Percentiles rank a stretch among this genome's conserved stretches.
Conservation (phyloP, 176 grass and related monocot genomes). For the Oryza rufipogon region DNA sequence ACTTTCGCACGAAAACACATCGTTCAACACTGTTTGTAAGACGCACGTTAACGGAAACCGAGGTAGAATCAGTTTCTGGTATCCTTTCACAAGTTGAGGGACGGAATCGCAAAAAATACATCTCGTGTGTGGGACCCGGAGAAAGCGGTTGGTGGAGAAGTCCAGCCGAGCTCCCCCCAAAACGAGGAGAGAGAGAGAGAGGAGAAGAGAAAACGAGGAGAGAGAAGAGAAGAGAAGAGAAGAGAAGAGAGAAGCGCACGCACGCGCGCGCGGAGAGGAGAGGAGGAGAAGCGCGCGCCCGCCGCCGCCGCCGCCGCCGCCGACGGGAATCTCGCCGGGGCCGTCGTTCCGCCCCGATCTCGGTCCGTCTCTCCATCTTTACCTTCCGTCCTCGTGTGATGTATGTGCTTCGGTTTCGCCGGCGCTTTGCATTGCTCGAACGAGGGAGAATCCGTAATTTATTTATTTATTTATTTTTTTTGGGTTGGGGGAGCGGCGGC, state of each 20-base stretch:
- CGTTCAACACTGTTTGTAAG: too few relatives aligned
- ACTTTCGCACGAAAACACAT: too few relatives aligned
- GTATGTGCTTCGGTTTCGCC: too few relatives aligned
- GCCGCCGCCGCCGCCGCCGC: background rate
- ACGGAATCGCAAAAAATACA: too few relatives aligned
- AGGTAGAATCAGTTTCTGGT: too few relatives aligned
- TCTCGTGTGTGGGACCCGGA: too few relatives aligned
- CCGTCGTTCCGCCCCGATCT: slow-evolving; percentile 32
- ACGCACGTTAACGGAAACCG: too few relatives aligned
- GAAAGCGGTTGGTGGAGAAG: too few relatives aligned
- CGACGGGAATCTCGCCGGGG: slow-evolving; percentile 17
- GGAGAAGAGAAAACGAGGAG: background rate
- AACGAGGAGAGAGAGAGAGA: background rate
- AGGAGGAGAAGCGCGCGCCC: background rate
- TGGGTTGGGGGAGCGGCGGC: too few relatives aligned
- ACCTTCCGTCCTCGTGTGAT: too few relatives aligned
- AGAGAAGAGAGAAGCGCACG: too few relatives aligned
- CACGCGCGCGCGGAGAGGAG: background rate
- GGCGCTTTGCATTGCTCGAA: background rate
- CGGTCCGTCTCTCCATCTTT: slow-evolving; percentile 7
- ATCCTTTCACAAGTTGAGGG: too few relatives aligned
- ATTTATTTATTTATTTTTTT: background rate
- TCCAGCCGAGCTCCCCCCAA: background rate
- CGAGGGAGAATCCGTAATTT: background rate
- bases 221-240: background rate